Evolutionary conservation across 176 grass and related monocot genomes (phyloP), one percentile per base, ranked within the genome.

Genomic region (Oryza longistaminata): DNA sequence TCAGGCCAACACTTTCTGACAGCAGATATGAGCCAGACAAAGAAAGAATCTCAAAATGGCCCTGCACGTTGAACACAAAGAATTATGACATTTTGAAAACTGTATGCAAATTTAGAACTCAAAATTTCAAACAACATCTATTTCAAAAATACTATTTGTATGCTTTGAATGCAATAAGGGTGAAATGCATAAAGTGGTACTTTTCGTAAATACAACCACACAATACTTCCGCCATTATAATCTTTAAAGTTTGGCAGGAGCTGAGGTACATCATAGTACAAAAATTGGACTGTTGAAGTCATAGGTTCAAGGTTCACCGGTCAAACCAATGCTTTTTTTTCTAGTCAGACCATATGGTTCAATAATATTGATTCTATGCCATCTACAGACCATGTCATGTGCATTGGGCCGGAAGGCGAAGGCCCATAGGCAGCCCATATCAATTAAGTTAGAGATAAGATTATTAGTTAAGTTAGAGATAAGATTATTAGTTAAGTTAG

Each of bases 41-140:
- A 67, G 90, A 90, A 52, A 92, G 61, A 49, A 95, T 88, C 72
- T 95, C 88, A 87, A 95, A 95, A 77, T 31, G 26, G 1, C 90
- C 93, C 93, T 95, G 73, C 80, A 88, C 34, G 53, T 52, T 48
- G 19, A 44, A 79, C 19, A 9, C n/a, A 12, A 73, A 58, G 1
- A 73, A 90, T 37, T 61, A 71, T 71, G 9, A 74, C 66, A 24
- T 66, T 48, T 82, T 55, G 11, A 61, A 21, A 73, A 79, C 29
- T 62, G 7, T 60, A 27, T 37, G 42, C 5, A 71, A 70, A 19
- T 64, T 19, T 49, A 66, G 26, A 58, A 43, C n/a, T 68, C 9
- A 82, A 50, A 77, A 58, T 33, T 29, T 68, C 6, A 82, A 50
- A 77, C 5, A 75, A 2, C 4, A 78, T 58, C 77, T 31, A 49